Percentiles rank a stretch among this genome's conserved stretches.
phyloP scores from a whole-genome alignment of 2,329 filamentous ascomycete species.

The Epichloe sibirici region DNA sequence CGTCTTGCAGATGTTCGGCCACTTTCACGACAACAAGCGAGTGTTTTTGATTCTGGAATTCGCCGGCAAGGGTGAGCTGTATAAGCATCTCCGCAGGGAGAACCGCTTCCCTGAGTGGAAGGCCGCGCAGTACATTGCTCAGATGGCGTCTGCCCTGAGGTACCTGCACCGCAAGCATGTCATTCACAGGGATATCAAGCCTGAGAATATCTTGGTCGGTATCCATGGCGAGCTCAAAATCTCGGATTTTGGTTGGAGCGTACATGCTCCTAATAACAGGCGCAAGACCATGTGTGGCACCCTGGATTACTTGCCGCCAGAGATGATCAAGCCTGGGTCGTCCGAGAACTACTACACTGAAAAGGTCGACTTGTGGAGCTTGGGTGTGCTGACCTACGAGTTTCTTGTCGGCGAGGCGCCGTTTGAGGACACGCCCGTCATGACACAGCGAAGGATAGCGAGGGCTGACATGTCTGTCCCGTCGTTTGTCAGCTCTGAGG shows the following conservation, averaged over 20 bases:
- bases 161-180: slow-evolving; percentile 21
- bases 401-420: slow-evolving; percentile 93
- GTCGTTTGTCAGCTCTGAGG: slow-evolving; percentile 79
- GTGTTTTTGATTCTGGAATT: slow-evolving; percentile 64
- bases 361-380: slow-evolving; percentile 92
- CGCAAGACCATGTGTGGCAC: slow-evolving; percentile 95
- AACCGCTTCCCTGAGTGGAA: slow-evolving; percentile 56
- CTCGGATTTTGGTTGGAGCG: slow-evolving; percentile 96
- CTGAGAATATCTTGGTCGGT: slow-evolving; percentile 36
- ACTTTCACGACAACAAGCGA: slow-evolving; percentile 61
- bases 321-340: slow-evolving; percentile 81
- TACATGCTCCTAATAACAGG: slow-evolving; percentile 90
- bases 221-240: slow-evolving; percentile 98
- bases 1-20: slow-evolving; percentile 49
- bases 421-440: slow-evolving; percentile 88
- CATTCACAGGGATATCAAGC: slow-evolving; percentile 23
- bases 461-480: slow-evolving; percentile 88
- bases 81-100: slow-evolving; percentile 57
- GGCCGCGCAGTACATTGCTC: slow-evolving; percentile 59
- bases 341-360: slow-evolving; percentile 85
- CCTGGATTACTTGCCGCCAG: slow-evolving; percentile 90
- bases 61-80: slow-evolving; percentile 52
- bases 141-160: slow-evolving; percentile 42
- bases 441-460: slow-evolving; percentile 85
- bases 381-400: slow-evolving; percentile 92